Conservation (phyloP, 78 protist species). For the Bodo saltans region DNA sequence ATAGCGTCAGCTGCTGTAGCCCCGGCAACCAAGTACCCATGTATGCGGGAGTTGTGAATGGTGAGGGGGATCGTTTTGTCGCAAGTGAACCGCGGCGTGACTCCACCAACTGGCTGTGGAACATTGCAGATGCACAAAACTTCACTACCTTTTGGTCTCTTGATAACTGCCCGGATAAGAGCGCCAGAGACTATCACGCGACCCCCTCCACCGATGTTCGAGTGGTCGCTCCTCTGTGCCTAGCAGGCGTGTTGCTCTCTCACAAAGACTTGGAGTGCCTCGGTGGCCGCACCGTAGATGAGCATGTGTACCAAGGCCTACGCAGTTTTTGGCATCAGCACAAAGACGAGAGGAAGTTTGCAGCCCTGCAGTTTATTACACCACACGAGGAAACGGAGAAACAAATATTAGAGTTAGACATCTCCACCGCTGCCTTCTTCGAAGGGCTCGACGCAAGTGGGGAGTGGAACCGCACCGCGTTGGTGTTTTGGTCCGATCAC, state of each 20-base stretch:
- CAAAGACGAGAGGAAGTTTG: background rate
- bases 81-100: background rate
- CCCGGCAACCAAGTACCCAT: constrained; percentile 29
- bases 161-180: constrained; percentile 31
- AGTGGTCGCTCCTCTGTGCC: constrained; percentile 17
- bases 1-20: constrained; percentile 17
- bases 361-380: constrained; percentile 20
- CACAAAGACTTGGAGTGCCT: constrained; percentile 11
- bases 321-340: background rate
- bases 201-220: background rate
- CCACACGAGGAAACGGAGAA: constrained; percentile 32
- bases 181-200: constrained; percentile 20
- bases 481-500: constrained; percentile 27
- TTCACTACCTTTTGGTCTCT: background rate
- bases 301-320: background rate
- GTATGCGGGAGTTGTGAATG: constrained; percentile 21
- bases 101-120: constrained; percentile 31
- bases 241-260: constrained; percentile 17
- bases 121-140: background rate
- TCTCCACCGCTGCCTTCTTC: background rate
- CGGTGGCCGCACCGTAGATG: background rate
- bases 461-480: background rate
- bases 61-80: constrained; percentile 16
- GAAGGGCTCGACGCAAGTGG: background rate
- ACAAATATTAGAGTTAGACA: constrained; percentile 12